A percentile compares a stretch with the other conserved stretches of the same genome.
Evolutionary conservation across 1,139 yeast genomes (phyloP).

Genomic region (Yamadazyma sp.): DNA sequence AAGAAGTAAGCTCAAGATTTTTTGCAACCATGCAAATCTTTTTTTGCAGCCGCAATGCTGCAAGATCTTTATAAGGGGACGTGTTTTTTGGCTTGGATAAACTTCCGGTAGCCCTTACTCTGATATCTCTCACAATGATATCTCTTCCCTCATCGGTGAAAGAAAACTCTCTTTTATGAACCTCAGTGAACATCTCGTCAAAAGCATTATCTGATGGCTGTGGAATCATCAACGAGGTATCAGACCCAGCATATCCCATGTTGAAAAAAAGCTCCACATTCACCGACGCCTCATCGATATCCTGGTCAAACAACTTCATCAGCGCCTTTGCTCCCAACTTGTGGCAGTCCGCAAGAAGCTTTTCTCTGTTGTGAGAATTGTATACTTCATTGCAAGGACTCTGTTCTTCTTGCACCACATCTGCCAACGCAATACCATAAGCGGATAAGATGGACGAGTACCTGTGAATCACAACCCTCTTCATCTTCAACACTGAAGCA

Average conservation of each 20-base stretch:
- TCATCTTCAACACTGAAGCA: slow-evolving; percentile 19
- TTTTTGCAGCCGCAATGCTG: not conserved
- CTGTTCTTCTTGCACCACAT: slow-evolving; percentile 19
- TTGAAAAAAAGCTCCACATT: slow-evolving; percentile 15
- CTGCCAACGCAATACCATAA: slow-evolving; percentile 21
- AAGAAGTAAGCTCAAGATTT: slow-evolving; percentile 1
- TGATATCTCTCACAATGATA: slow-evolving; percentile 19
- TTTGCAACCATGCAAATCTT: not conserved
- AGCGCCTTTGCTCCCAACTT: slow-evolving; percentile 3
- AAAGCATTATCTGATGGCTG: slow-evolving; percentile 22
- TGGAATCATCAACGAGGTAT: slow-evolving; percentile 17
- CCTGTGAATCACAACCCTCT: slow-evolving; percentile 18
- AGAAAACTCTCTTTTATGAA: slow-evolving; percentile 69
- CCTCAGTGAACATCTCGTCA: slow-evolving; percentile 39
- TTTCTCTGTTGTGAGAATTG: slow-evolving; percentile 6
- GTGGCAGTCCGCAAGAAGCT: slow-evolving; percentile 10
- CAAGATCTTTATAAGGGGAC: slow-evolving; percentile 11
- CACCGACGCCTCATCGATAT: slow-evolving; percentile 9
- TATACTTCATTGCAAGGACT: slow-evolving; percentile 16
- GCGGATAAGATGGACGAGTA: slow-evolving; percentile 22
- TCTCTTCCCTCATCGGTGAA: slow-evolving; percentile 56
- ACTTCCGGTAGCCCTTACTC: slow-evolving; percentile 16
- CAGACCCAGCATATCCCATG: slow-evolving; percentile 22
- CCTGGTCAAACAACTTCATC: slow-evolving; percentile 9
- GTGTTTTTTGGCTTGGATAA: slow-evolving; percentile 10